A percentile compares a stretch with the other conserved stretches of the same genome.
Evolutionary conservation across 768 basidiomycete genomes (phyloP).

Genomic region (Termitomyces sp.): DNA sequence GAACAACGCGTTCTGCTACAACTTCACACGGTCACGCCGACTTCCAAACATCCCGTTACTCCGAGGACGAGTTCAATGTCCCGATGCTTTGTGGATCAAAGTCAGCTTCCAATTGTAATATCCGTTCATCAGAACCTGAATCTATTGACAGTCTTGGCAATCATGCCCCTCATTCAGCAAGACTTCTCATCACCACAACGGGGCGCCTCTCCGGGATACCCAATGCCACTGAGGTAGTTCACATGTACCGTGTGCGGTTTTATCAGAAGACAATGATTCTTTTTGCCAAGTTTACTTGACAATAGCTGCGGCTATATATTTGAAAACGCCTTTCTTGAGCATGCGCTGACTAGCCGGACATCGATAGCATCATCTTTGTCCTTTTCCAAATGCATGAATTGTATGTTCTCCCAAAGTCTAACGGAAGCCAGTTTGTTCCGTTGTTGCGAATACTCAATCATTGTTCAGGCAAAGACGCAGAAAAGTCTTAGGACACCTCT

Average conservation of each 20-base stretch:
- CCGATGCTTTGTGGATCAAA: not conserved
- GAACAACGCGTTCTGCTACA: slow-evolving; percentile 19
- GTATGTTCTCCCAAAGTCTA: not conserved
- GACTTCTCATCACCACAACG: not conserved
- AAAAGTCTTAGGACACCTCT: not conserved
- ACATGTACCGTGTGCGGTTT: not conserved
- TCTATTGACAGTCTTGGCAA: not conserved
- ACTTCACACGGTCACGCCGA: slow-evolving; percentile 20
- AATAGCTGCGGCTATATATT: not conserved
- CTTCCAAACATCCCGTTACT: not conserved
- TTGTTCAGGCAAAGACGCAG: not conserved
- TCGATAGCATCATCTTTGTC: not conserved
- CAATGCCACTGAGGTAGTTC: too few species aligned
- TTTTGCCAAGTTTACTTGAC: not conserved
- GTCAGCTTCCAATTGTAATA: not conserved
- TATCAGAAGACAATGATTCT: not conserved
- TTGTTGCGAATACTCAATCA: not conserved
- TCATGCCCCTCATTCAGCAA: not conserved
- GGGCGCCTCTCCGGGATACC: not conserved
- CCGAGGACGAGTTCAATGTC: not conserved
- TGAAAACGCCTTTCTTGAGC: not conserved
- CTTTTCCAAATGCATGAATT: not conserved
- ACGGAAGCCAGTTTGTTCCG: not conserved
- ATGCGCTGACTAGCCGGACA: not conserved
- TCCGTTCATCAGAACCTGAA: not conserved